Evolutionary conservation across 1,284 basidiomycete genomes (phyloP).

Genomic region (Trichosporon faecale): DNA sequence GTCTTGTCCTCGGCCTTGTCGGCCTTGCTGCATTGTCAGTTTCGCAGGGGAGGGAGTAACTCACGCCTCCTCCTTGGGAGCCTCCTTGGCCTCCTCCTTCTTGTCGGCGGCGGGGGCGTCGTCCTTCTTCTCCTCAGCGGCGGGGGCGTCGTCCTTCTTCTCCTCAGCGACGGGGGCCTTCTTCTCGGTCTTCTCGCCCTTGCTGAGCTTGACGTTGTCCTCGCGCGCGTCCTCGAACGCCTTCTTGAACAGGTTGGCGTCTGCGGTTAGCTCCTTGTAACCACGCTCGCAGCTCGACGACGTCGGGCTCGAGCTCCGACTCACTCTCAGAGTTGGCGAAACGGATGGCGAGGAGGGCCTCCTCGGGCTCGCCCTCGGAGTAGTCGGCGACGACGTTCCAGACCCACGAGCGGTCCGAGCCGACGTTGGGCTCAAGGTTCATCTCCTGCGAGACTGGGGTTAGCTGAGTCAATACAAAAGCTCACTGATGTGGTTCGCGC

Average conservation of each 20-base stretch:
- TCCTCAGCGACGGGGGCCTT: slow-evolving; percentile 27
- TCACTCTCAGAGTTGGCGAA: slow-evolving; percentile 95
- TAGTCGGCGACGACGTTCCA: slow-evolving; percentile 97
- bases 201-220: slow-evolving; percentile 57
- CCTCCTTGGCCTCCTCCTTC: slow-evolving; percentile 18
- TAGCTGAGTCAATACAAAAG: slow-evolving; percentile 28
- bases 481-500: slow-evolving; percentile 95
- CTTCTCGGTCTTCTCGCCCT: slow-evolving; percentile 41
- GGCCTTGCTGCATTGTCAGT: slow-evolving; percentile 18
- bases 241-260: slow-evolving; percentile 80
- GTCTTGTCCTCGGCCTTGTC: slow-evolving; percentile 14
- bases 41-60: too few relatives aligned
- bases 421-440: slow-evolving; percentile 95
- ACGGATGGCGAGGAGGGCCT: slow-evolving; percentile 96
- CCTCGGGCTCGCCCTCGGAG: slow-evolving; percentile 78
- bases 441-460: slow-evolving; percentile 78
- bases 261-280: slow-evolving; percentile 52
- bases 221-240: slow-evolving; percentile 81
- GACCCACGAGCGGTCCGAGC: slow-evolving; percentile 98
- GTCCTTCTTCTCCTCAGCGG: slow-evolving; percentile 31
- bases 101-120: too few relatives aligned
- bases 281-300: neutral
- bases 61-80: slow-evolving; percentile 1
- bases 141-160: slow-evolving; percentile 30
- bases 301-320: slow-evolving; percentile 45